A percentile compares a stretch with the other conserved stretches of the same genome.
These are phyloP conservation scores for Capsicum baccatum DNA, from an alignment of 257 asterid species.

Conservation along the genomic window DNA sequence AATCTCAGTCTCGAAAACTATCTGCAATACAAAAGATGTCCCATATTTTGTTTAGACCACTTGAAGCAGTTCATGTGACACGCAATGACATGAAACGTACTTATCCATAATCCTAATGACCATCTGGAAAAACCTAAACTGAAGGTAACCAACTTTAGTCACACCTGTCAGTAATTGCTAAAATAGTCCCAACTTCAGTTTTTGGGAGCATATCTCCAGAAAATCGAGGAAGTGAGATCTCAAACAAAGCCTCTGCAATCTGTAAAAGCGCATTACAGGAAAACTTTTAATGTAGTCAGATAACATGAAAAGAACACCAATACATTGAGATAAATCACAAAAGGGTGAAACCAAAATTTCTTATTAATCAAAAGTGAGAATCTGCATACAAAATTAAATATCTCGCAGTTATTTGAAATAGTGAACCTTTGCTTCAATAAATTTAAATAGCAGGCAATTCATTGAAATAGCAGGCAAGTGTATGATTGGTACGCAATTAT, in stretches of 20 bases:
- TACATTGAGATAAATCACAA: conserved; percentile 5
- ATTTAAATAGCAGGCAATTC: conserved; percentile 8
- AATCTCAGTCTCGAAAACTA: background rate
- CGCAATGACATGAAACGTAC: background rate
- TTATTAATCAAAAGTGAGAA: conserved; percentile 2
- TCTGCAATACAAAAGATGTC: background rate
- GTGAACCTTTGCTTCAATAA: background rate
- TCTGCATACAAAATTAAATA: background rate
- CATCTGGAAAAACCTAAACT: conserved; percentile 18
- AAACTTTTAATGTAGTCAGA: background rate
- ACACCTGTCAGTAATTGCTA: conserved; percentile 94
- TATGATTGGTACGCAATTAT: background rate
- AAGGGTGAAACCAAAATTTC: background rate
- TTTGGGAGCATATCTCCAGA: conserved; percentile 89
- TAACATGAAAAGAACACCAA: conserved; percentile 13
- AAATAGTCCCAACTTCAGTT: conserved; percentile 78
- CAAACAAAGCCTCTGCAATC: conserved; percentile 88
- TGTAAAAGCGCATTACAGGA: conserved; percentile 38
- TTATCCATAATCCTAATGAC: background rate
- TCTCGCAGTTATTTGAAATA: background rate
- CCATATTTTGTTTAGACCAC: conserved; percentile 9
- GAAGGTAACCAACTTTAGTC: conserved; percentile 23
- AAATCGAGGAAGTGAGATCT: conserved; percentile 88
- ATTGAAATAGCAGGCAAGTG: background rate
- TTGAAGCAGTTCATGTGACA: conserved; percentile 4